Evolutionary conservation across 1,139 yeast genomes (phyloP).

Genomic region (Yamadazyma diddensiae): DNA sequence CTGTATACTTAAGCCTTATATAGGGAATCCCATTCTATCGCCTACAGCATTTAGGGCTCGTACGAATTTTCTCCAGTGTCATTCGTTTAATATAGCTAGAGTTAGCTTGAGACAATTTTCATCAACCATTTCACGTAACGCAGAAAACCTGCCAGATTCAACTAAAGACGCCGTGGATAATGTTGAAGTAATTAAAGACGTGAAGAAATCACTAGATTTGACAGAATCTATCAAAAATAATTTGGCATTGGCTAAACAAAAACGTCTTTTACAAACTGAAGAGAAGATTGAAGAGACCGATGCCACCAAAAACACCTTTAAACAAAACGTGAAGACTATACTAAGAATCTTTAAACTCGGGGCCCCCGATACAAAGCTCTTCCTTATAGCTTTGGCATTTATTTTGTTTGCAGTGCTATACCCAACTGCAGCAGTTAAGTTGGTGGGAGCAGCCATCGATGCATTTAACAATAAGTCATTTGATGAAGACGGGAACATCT

Average conservation of each 20-base stretch:
- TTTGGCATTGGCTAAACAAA: constrained; percentile 26
- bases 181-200: too few species aligned
- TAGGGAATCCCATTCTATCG: not conserved
- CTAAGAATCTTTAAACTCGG: constrained; percentile 39
- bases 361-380: constrained; percentile 38
- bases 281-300: constrained; percentile 32
- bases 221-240: constrained; percentile 26
- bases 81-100: too few species aligned
- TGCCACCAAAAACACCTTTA: constrained; percentile 26
- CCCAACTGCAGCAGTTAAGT: constrained; percentile 45
- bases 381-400: constrained; percentile 39
- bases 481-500: constrained; percentile 39
- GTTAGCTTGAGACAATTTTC: too few species aligned
- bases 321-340: constrained; percentile 36
- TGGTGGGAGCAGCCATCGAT: constrained; percentile 48
- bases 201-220: not conserved
- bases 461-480: constrained; percentile 36
- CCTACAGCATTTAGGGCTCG: too few species aligned
- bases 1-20: too few species aligned
- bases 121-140: too few species aligned
- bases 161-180: too few species aligned
- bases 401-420: constrained; percentile 46
- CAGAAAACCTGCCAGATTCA: not conserved
- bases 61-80: too few species aligned
- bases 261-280: constrained; percentile 27